Base-by-base conservation (phyloP, 2,329 filamentous ascomycete species). In the Colletotrichum echinochloae region DNA sequence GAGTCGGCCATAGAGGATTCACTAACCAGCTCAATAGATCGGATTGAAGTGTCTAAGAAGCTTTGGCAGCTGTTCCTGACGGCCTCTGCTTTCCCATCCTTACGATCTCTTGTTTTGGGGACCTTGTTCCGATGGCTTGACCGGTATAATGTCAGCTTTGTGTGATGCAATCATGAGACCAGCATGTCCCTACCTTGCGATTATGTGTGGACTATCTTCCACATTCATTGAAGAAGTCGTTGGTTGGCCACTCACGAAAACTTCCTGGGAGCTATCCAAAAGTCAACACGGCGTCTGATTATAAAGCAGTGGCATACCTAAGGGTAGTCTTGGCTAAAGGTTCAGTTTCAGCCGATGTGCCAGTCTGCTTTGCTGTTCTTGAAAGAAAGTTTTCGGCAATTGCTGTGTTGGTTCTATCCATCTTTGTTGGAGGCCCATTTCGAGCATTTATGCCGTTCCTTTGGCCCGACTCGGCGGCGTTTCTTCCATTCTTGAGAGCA, bases 211-310 rank as follows among this genome's bases (percentile, higher is more conserved):
- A n/a, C 64, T 63, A 7, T 52, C 16, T 28, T 68, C 64, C 20
- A 62, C 65, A 18, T 23, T 39, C 52, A 63, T 48, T 12, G 68
- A 63, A 4, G 68, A 68, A 41, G 68, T 67, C 12, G 26, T 8
- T 16, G 26, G n/a, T 23, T 16, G 28, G 3, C 39, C 57, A 30
- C 20, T 16, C 16, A 20, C 18, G 20, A 48, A 37, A 11, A 6
- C 44, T 28, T 5, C 26, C 9, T 46, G 41, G 20, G 5, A 12
- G 30, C 68, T 68, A 8, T 9, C 1, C 0, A 18, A 14, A 8
- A n/a, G 12, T 71, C 20, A 68, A 52, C 30, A 48, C 2, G 30
- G 5, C 20, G 14, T 44, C 20, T 20, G 16, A 9, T 41, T 28
- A 16, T 6, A 16, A 20, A 26, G 44, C 37, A n/a, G 28, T 3